phyloP scores from a whole-genome alignment of 1,284 basidiomycete species.

The Rhodotorula sp. region DNA sequence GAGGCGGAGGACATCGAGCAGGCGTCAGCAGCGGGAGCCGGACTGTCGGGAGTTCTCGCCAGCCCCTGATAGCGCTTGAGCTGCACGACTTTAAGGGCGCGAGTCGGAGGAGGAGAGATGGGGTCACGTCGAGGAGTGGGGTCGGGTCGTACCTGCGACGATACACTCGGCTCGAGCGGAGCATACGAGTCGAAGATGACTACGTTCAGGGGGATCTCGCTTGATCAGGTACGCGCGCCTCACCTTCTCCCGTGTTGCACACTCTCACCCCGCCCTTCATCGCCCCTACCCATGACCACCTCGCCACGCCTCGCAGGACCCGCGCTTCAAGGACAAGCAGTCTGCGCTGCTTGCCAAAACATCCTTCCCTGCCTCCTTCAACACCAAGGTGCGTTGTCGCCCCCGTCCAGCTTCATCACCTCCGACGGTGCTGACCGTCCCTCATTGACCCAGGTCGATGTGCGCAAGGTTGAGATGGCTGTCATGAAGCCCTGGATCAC shows the following conservation, averaged over 20 bases:
- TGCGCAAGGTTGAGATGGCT: slow-evolving; percentile 54
- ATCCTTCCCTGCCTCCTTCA: slow-evolving; percentile 87
- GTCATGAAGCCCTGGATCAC: slow-evolving; percentile 93
- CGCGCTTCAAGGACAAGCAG: slow-evolving; percentile 93
- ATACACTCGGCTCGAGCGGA: too few relatives aligned
- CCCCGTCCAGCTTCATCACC: not conserved
- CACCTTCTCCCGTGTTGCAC: not conserved
- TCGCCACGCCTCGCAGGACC: slow-evolving; percentile 45
- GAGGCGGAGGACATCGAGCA: too few relatives aligned
- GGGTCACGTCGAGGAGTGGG: too few relatives aligned
- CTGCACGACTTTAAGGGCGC: too few relatives aligned
- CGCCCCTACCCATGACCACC: not conserved
- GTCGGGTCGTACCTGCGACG: too few relatives aligned
- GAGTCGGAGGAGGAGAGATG: too few relatives aligned
- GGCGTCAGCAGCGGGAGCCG: too few relatives aligned
- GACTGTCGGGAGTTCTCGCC: too few relatives aligned
- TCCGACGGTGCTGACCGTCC: not conserved
- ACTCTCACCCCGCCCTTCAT: not conserved
- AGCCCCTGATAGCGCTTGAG: too few relatives aligned
- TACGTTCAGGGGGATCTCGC: not conserved
- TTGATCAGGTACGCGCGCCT: not conserved
- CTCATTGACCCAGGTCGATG: slow-evolving; percentile 5
- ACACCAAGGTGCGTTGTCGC: slow-evolving; percentile 65
- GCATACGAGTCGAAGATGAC: not conserved
- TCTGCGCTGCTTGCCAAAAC: slow-evolving; percentile 79